phyloP scores from a whole-genome alignment of 176 grass and related monocot species.

The Lolium rigidum region DNA sequence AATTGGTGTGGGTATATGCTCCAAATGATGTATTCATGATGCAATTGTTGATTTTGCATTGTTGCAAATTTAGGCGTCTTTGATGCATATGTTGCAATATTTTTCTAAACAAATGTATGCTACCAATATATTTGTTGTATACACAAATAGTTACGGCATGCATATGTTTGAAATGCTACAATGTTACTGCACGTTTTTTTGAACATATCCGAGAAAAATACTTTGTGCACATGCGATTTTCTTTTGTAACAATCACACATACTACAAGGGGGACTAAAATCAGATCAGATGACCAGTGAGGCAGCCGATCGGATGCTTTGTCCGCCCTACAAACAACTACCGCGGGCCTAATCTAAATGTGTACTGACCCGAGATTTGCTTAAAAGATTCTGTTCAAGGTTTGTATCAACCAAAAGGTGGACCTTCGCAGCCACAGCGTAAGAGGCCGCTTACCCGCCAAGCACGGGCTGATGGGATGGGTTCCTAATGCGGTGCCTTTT shows the following conservation, averaged over 20 bases:
- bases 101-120: background rate
- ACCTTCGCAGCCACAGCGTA: too few relatives aligned
- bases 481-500: too few relatives aligned
- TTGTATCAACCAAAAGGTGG: background rate
- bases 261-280: background rate
- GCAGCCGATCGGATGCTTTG: background rate
- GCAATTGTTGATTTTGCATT: background rate
- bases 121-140: background rate
- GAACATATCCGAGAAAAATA: background rate
- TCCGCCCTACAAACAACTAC: background rate
- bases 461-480: too few relatives aligned
- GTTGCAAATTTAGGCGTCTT: background rate
- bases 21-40: background rate
- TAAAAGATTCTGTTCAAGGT: constrained; percentile 36
- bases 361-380: background rate
- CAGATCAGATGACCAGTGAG: background rate
- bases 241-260: background rate
- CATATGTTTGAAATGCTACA: background rate
- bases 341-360: background rate
- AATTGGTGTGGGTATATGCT: background rate
- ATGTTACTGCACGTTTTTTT: background rate
- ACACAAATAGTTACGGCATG: background rate
- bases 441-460: too few relatives aligned
- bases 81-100: background rate
- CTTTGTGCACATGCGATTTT: background rate